Evolutionary conservation across 169 alveolate species (phyloP).

Genomic region (Eimeria praecox): DNA sequence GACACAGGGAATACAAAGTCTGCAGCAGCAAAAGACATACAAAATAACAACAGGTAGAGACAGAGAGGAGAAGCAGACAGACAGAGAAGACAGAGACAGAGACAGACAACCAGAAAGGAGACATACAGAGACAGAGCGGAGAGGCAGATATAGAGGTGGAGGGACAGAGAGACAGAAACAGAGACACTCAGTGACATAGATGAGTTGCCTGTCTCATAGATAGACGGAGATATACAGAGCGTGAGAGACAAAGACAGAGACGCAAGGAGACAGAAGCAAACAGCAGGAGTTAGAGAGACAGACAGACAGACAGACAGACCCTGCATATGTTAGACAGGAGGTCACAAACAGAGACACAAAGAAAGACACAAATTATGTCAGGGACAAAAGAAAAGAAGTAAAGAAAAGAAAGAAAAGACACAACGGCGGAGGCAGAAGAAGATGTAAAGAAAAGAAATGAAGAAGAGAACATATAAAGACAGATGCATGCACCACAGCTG

Average conservation of each 20-base stretch:
- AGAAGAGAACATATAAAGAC: too few relatives aligned
- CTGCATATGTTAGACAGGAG: neutral
- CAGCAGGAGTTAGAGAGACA: neutral
- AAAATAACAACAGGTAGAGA: neutral
- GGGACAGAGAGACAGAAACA: constrained; percentile 67
- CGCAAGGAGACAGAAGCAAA: neutral
- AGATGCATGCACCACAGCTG: too few relatives aligned
- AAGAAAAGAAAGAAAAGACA: neutral
- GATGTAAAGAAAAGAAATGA: neutral
- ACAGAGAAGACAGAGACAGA: neutral
- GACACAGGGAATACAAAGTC: constrained; percentile 54
- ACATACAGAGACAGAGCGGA: neutral
- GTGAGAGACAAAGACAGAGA: neutral
- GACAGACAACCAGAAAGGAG: neutral
- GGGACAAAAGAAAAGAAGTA: neutral
- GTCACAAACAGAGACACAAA: neutral
- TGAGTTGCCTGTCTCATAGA: too few relatives aligned
- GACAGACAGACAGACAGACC: neutral
- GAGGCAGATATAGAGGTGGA: neutral
- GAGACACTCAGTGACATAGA: neutral
- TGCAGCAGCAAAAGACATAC: neutral
- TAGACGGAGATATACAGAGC: too few relatives aligned
- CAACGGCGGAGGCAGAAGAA: neutral
- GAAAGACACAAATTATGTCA: neutral
- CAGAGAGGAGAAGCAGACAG: neutral